Evolutionary conservation across 2,329 filamentous ascomycete genomes (phyloP), one percentile per base, ranked within the genome.

Genomic region (Cytospora mali): DNA sequence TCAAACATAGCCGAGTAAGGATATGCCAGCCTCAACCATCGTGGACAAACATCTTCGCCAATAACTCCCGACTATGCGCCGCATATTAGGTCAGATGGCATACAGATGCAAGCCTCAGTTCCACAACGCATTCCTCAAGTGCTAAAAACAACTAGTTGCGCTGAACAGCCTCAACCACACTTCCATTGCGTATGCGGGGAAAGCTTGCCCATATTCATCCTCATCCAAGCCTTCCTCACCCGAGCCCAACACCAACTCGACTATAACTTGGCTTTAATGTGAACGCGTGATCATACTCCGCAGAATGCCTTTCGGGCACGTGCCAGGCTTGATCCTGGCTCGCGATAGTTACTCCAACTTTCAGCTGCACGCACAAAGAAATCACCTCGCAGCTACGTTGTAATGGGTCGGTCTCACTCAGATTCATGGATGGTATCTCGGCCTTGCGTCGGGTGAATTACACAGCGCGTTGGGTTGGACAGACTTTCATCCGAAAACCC

Each of bases 321-420:
- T 35, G 48, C 27, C 55, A 50, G 33, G 57, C 57, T 18, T 33
- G 49, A n/a, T 49, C 57, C 49, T 59, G 48, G 16, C 57, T 27
- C 25, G 50, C 21, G 57, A 60, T 54, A 51, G 28, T 33, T 29
- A 53, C 57, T 48, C n/a, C 35, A 53, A 33, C 6, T 52, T 6
- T 54, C 23, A 28, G 50, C 39, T 59, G 52, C 57, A 39, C 49
- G 39, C 39, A 31, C 57, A 21, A 48, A 28, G 35, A 54, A 9
- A 3, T 29, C 50, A 33, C n/a, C 25, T 28, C 46, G 18, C 21
- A 49, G 50, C 35, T 39, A 54, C 50, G 35, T 53, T 53, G 57
- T 59, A 50, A 53, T 39, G 31, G 27, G 33, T 9, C n/a, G 1
- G 4, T 14, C n/a, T 23, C 50, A 23, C 5, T 21, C 33, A 48